Conservation (phyloP, 2,329 filamentous ascomycete species). For the Cladorrhinum sp. region DNA sequence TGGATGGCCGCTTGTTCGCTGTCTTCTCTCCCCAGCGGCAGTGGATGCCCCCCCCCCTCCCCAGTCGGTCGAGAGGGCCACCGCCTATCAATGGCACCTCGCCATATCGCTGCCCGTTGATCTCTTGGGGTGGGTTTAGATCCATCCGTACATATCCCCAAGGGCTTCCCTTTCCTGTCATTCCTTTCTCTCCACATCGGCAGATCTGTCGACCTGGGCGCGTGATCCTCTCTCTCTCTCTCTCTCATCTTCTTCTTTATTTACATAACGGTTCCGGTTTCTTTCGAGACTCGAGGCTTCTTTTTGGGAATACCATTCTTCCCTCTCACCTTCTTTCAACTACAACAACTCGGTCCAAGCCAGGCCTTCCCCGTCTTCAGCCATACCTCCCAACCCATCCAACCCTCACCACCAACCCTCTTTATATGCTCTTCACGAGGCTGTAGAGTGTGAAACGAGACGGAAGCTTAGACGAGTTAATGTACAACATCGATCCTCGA, state of each 20-base stretch:
- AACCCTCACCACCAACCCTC: constrained; percentile 10
- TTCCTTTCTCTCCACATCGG: constrained; percentile 44
- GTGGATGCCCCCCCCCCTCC: constrained; percentile 29
- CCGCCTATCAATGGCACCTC: constrained; percentile 36
- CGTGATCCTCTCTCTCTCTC: constrained; percentile 34
- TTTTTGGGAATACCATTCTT: constrained; percentile 41
- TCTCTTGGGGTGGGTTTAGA: constrained; percentile 38
- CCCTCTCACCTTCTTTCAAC: constrained; percentile 47
- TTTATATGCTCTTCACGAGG: neutral
- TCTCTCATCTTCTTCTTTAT: constrained; percentile 33
- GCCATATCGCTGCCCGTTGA: constrained; percentile 38
- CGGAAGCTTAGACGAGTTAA: constrained; percentile 30
- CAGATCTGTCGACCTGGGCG: constrained; percentile 45
- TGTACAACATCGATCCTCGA: constrained; percentile 35
- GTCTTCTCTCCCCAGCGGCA: constrained; percentile 10
- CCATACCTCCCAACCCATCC: constrained; percentile 21
- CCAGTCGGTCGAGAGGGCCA: constrained; percentile 32
- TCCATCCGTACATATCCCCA: constrained; percentile 45
- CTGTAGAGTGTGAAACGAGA: constrained; percentile 4
- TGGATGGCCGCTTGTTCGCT: constrained; percentile 12
- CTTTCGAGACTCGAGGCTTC: constrained; percentile 42
- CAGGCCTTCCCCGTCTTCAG: constrained; percentile 18
- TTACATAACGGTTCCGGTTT: constrained; percentile 50
- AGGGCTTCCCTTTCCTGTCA: constrained; percentile 41
- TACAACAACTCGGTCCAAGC: constrained; percentile 26